Conservation (phyloP, 768 basidiomycete species). For the Suillus paluster region DNA sequence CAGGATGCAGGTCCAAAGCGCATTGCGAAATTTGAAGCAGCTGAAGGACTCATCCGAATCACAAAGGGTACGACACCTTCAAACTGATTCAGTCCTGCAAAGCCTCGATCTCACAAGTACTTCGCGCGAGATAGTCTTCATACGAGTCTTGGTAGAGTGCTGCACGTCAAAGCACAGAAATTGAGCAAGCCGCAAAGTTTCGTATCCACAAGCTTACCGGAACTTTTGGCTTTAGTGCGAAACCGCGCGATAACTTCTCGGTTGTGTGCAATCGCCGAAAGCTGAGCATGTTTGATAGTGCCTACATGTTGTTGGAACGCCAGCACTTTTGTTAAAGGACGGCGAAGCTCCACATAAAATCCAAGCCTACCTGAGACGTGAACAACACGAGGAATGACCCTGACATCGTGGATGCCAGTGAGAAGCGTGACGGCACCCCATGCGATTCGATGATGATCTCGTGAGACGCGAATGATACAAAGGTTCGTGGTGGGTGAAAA, state of each 20-base stretch:
- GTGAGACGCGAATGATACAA: slow-evolving; percentile 83
- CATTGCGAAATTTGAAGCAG: neutral
- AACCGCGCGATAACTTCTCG: slow-evolving; percentile 71
- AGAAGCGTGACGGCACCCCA: slow-evolving; percentile 82
- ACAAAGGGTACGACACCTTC: neutral
- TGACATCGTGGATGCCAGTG: slow-evolving; percentile 58
- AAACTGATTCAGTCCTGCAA: slow-evolving; percentile 57
- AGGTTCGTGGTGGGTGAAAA: slow-evolving; percentile 83
- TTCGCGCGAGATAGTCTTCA: slow-evolving; percentile 58
- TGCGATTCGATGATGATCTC: slow-evolving; percentile 79
- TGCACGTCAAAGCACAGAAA: slow-evolving; percentile 24
- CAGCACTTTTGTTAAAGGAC: neutral
- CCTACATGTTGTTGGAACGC: slow-evolving; percentile 47
- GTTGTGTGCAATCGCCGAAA: slow-evolving; percentile 75
- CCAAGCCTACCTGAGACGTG: slow-evolving; percentile 65
- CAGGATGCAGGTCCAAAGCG: too few relatives aligned
- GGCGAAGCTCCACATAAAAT: neutral
- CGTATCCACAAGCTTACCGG: slow-evolving; percentile 43
- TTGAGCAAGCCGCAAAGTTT: neutral
- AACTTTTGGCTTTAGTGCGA: slow-evolving; percentile 53
- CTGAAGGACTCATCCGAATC: neutral
- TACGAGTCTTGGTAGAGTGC: slow-evolving; percentile 63
- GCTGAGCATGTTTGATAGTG: slow-evolving; percentile 84
- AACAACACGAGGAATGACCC: slow-evolving; percentile 74
- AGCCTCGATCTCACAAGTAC: slow-evolving; percentile 63